Conservation (phyloP, 352 stramenopile genomes). For the Phytophthora meadii region DNA sequence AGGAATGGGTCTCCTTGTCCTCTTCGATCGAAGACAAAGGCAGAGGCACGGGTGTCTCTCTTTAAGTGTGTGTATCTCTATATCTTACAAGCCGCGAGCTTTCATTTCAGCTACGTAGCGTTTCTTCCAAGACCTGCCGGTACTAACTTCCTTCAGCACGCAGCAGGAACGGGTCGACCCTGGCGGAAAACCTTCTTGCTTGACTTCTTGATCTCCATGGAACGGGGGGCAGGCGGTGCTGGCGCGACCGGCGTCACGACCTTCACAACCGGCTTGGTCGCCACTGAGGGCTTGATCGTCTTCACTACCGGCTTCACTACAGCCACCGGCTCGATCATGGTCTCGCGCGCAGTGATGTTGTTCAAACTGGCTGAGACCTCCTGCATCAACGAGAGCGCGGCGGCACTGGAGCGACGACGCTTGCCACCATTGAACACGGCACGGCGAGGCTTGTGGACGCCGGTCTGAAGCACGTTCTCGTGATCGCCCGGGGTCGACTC, state of each 20-base stretch:
- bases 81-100: conserved; percentile 39
- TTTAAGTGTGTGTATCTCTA: conserved; percentile 21
- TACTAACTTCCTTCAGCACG: conserved; percentile 20
- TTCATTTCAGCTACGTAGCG: conserved; percentile 29
- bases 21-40: conserved; percentile 45
- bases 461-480: conserved; percentile 15
- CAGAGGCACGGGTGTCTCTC: conserved; percentile 9
- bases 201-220: conserved; percentile 46
- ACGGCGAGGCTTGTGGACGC: conserved; percentile 43
- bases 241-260: conserved; percentile 8
- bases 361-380: conserved; percentile 37
- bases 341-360: conserved; percentile 6
- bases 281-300: conserved; percentile 3
- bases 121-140: not conserved
- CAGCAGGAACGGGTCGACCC: conserved; percentile 28
- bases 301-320: conserved; percentile 14
- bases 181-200: conserved; percentile 51
- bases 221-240: conserved; percentile 23
- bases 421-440: conserved; percentile 53
- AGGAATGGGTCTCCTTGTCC: conserved; percentile 11
- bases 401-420: conserved; percentile 39
- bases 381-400: conserved; percentile 39
- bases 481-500: conserved; percentile 11
- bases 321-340: conserved; percentile 6
- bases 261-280: conserved; percentile 4